Conservation (phyloP, 108 stramenopile species). For the Discostella stelligeroides region DNA sequence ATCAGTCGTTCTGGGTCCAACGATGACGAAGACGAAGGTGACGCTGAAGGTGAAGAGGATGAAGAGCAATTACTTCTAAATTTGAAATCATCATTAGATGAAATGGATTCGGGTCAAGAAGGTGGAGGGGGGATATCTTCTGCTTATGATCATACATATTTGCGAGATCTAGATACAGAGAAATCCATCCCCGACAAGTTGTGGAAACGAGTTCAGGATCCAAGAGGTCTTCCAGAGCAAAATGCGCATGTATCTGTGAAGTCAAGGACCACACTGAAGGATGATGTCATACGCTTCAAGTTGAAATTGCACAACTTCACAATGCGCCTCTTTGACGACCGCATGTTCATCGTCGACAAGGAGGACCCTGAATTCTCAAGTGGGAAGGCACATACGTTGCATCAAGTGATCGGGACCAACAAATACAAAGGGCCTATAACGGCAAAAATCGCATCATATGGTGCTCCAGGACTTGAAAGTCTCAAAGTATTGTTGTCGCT, state of each 20-base stretch:
- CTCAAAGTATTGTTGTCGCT: slow-evolving; percentile 32
- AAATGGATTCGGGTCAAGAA: slow-evolving; percentile 1
- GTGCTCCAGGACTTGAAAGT: slow-evolving; percentile 24
- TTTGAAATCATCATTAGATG: not conserved
- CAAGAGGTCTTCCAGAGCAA: slow-evolving; percentile 35
- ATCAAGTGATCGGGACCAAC: slow-evolving; percentile 29
- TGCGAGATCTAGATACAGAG: not conserved
- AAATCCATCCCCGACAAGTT: not conserved
- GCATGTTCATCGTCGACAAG: slow-evolving; percentile 27
- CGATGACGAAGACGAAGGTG: slow-evolving; percentile 10
- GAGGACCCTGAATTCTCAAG: slow-evolving; percentile 13
- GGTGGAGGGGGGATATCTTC: not conserved
- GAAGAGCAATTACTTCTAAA: slow-evolving; percentile 1
- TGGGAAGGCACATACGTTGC: slow-evolving; percentile 7
- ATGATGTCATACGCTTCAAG: slow-evolving; percentile 33
- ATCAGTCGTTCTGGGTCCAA: slow-evolving; percentile 2
- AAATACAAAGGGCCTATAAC: slow-evolving; percentile 35
- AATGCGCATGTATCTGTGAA: slow-evolving; percentile 31
- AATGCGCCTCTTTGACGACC: slow-evolving; percentile 33
- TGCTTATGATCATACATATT: not conserved
- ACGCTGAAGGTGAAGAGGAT: slow-evolving; percentile 35
- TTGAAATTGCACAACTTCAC: slow-evolving; percentile 26
- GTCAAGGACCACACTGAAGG: slow-evolving; percentile 27
- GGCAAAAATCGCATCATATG: slow-evolving; percentile 33
- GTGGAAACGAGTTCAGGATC: slow-evolving; percentile 38